A percentile compares a stretch with the other conserved stretches of the same genome.
Evolutionary conservation across 805 yeast species (phyloP).

Genomic region (Starmerella potacharoeniae): DNA sequence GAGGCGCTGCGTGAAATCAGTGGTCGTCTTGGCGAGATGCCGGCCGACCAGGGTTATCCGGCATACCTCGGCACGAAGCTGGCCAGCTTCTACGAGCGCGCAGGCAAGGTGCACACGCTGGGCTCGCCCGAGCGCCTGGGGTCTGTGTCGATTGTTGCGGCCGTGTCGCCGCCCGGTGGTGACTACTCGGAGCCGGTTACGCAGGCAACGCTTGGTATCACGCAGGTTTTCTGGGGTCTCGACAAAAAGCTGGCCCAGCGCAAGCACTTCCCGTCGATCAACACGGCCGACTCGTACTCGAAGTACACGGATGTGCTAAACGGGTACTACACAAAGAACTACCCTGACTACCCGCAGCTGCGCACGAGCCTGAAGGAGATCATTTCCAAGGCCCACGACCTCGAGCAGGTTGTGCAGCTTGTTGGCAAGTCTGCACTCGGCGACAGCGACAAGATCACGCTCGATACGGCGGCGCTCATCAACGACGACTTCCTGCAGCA

Average conservation of each 20-base stretch:
- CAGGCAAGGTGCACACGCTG: constrained; percentile 88
- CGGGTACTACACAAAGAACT: constrained; percentile 73
- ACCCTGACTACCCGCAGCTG: constrained; percentile 81
- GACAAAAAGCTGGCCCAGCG: constrained; percentile 98
- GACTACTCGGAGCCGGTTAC: constrained; percentile 99
- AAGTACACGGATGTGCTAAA: constrained; percentile 82
- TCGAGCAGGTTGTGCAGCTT: constrained; percentile 97
- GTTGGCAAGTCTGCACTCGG: constrained; percentile 98
- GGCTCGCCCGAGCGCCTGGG: constrained; percentile 97
- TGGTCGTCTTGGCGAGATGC: constrained; percentile 99
- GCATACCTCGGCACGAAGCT: constrained; percentile 98
- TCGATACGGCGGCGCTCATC: constrained; percentile 82
- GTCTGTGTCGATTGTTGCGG: constrained; percentile 98
- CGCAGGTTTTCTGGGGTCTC: constrained; percentile 99
- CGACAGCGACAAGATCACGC: constrained; percentile 90
- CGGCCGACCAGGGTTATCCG: constrained; percentile 99
- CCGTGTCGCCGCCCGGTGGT: constrained; percentile 99
- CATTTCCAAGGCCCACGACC: constrained; percentile 91
- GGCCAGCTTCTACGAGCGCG: constrained; percentile 98
- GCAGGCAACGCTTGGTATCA: constrained; percentile 94
- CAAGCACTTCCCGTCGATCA: constrained; percentile 98
- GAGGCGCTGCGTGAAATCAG: constrained; percentile 99
- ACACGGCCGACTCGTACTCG: constrained; percentile 92
- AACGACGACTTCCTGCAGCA: constrained; percentile 98
- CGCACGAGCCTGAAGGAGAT: constrained; percentile 92